phyloP scores from a whole-genome alignment of 805 yeast genomes.

The Saccharomyces kudriavzevii region DNA sequence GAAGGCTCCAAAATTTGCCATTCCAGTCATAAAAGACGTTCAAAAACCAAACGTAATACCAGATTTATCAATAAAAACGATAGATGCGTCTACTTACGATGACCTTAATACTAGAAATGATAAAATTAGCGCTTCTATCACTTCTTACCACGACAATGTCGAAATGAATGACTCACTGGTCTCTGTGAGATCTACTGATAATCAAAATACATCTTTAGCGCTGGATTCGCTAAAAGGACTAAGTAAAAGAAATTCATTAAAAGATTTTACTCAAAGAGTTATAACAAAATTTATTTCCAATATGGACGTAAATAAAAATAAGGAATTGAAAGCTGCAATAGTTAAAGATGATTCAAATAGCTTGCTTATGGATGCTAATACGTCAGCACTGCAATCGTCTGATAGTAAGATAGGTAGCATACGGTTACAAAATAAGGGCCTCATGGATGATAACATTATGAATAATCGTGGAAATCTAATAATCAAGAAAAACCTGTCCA shows the following conservation, averaged over 20 bases:
- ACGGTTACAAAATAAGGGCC: neutral
- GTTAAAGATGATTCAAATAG: neutral
- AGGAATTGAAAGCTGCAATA: neutral
- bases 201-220: constrained; percentile 17
- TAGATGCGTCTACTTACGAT: neutral
- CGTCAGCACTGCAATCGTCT: neutral
- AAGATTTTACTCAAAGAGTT: constrained; percentile 20
- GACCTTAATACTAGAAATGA: neutral
- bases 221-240: constrained; percentile 22
- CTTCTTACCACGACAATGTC: constrained; percentile 1
- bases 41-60: constrained; percentile 22
- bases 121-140: neutral
- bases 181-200: constrained; percentile 2
- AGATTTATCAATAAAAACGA: constrained; percentile 8
- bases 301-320: constrained; percentile 5
- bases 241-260: constrained; percentile 15
- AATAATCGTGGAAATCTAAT: constrained; percentile 1
- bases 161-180: neutral
- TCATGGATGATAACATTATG: neutral
- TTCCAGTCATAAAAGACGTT: constrained; percentile 19
- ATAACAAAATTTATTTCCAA: constrained; percentile 17
- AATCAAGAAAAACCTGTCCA: constrained; percentile 8
- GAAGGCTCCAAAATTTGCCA: constrained; percentile 22
- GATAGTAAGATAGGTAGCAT: neutral
- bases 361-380: neutral